A percentile compares a stretch with the other conserved stretches of the same genome.
These are phyloP conservation scores for Aspergillus nidulans DNA, from an alignment of 495 filamentous ascomycete species.

Conservation along the genomic window DNA sequence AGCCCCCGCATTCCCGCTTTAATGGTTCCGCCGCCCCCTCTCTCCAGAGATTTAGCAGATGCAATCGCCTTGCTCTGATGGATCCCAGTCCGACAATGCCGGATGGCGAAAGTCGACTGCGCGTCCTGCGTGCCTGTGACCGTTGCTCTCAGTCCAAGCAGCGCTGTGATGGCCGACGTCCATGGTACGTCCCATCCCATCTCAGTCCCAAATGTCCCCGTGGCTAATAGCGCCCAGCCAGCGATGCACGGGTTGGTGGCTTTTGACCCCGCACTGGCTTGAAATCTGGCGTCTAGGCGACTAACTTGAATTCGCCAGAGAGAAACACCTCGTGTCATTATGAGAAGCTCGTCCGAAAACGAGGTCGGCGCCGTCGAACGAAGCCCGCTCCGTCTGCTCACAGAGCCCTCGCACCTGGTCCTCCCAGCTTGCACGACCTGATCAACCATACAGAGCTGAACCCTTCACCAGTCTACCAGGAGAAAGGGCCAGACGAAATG, in stretches of 20 bases:
- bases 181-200: conserved; percentile 2
- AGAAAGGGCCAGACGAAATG: not conserved
- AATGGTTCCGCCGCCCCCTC: no score
- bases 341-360: conserved; percentile 8
- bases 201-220: conserved; percentile 6
- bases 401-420: conserved; percentile 5
- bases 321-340: conserved; percentile 3
- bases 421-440: not conserved
- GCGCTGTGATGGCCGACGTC: conserved; percentile 5
- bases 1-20: not conserved
- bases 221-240: no score
- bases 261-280: conserved; percentile 3
- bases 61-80: no score
- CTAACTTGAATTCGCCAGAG: conserved; percentile 2
- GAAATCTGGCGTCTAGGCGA: not conserved
- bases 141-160: conserved; percentile 12
- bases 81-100: not conserved
- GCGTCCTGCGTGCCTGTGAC: conserved; percentile 10
- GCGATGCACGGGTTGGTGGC: no score
- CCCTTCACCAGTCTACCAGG: not conserved
- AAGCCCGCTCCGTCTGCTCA: not conserved
- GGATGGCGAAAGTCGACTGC: conserved; percentile 2
- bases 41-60: no score
- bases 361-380: conserved; percentile 7
- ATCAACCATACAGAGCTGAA: not conserved